Evolutionary conservation across 768 basidiomycete species (phyloP).

Genomic region (Calvatia gigantea): DNA sequence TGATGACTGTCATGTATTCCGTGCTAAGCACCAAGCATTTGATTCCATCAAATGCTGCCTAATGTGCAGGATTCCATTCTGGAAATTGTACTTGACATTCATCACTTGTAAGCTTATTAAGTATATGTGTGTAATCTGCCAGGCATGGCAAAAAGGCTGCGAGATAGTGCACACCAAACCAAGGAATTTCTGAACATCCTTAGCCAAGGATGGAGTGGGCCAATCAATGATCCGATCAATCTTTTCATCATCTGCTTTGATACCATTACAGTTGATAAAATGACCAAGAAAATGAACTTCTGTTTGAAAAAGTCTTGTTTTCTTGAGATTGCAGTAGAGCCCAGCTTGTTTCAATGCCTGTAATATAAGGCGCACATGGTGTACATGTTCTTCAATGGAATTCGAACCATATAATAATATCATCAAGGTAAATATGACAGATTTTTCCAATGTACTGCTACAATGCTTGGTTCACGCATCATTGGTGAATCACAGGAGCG

Average conservation of each 20-base stretch:
- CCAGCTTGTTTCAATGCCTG: constrained; percentile 8
- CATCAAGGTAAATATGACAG: constrained; percentile 24
- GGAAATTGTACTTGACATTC: constrained; percentile 5
- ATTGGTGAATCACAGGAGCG: constrained; percentile 27
- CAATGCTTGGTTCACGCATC: constrained; percentile 22
- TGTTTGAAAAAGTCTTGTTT: constrained; percentile 17
- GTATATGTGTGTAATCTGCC: constrained; percentile 2
- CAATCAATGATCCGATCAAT: constrained; percentile 23
- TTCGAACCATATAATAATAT: constrained; percentile 24
- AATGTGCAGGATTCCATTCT: constrained; percentile 13
- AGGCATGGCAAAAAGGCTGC: constrained; percentile 14
- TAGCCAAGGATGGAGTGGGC: constrained; percentile 14
- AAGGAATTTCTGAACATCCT: constrained; percentile 10
- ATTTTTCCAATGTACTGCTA: constrained; percentile 18
- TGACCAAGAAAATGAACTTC: constrained; percentile 30
- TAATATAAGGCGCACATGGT: constrained; percentile 8
- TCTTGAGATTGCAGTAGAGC: constrained; percentile 14
- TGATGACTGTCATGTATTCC: constrained; percentile 12
- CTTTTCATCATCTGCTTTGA: constrained; percentile 19
- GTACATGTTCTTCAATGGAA: constrained; percentile 13
- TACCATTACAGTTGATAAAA: constrained; percentile 30
- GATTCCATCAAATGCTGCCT: constrained; percentile 18
- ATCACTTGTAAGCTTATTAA: constrained; percentile 6
- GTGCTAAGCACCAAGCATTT: constrained; percentile 13
- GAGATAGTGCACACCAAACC: constrained; percentile 15